Conservation (phyloP, 208 protist genomes). For the Phytomonas serpens region DNA sequence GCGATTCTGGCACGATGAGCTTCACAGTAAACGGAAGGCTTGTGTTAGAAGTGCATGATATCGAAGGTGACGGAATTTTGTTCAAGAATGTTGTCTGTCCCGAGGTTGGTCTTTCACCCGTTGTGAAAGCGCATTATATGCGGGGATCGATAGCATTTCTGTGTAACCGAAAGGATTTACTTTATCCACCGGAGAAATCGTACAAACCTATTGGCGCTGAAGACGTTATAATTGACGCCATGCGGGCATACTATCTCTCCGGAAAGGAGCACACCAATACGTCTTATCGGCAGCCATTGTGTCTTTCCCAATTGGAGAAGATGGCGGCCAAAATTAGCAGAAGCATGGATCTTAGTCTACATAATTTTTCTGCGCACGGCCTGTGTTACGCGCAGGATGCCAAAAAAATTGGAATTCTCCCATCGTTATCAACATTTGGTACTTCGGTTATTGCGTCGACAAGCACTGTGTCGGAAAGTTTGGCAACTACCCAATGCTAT, state of each 20-base stretch:
- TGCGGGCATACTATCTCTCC: background rate
- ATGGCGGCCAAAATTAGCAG: slow-evolving; percentile 11
- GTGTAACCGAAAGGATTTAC: background rate
- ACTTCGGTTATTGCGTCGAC: background rate
- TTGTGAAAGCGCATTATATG: background rate
- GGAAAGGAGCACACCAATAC: background rate
- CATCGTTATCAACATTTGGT: background rate
- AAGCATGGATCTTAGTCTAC: slow-evolving; percentile 17
- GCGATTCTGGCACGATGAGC: slow-evolving; percentile 51
- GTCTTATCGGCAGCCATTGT: background rate
- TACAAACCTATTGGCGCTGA: background rate
- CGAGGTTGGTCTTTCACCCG: background rate
- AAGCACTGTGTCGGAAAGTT: background rate
- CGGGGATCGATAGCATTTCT: slow-evolving; percentile 1
- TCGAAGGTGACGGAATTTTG: background rate
- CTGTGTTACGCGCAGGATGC: slow-evolving; percentile 3
- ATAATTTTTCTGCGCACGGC: slow-evolving; percentile 18
- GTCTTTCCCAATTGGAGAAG: slow-evolving; percentile 10
- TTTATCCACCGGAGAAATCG: background rate
- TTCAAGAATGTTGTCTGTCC: background rate
- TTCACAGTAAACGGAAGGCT: slow-evolving; percentile 76
- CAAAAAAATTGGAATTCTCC: background rate
- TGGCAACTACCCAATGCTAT: background rate
- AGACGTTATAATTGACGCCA: background rate
- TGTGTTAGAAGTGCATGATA: slow-evolving; percentile 16